Evolutionary conservation across 2,329 filamentous ascomycete genomes (phyloP), one percentile per base, ranked within the genome.

Genomic region (Davidsoniella virescens): DNA sequence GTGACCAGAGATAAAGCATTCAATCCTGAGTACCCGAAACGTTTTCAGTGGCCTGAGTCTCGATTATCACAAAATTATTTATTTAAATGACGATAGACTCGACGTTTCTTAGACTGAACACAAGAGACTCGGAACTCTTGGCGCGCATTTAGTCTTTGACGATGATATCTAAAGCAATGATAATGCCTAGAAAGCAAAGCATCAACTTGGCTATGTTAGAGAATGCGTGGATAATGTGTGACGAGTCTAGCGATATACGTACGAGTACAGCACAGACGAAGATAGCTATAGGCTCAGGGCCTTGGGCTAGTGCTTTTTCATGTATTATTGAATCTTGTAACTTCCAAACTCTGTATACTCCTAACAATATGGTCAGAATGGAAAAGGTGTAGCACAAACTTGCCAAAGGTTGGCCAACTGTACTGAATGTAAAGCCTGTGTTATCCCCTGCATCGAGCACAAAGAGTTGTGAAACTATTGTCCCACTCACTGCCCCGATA

Each of bases 381-480:
- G 69, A 66, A 29, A 64, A 63, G 2, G 55, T 56, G 46, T 67
- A 67, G 49, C 68, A 69, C 5, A 65, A 59, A 9, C 59, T 62
- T 3, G 68, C 62, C 4, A 87, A 62, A 0, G 82, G 79, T 50
- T 73, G 72, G 2, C 79, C 80, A 2, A 83, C 64, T 9, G 70
- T 62, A 53, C 69, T 75, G 59, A 77, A 85, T 1, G 76, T 76
- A 52, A 83, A 72, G 3, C 56, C 54, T 4, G 55, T 51, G 9
- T 65, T 59, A 23, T 49, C 29, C 8, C 9, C 33, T n/a, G 44
- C 20, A 23, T 67, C 60, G 26, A 76, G 68, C 17, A 72, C 69
- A 57, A 84, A 84, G 6, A 87, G 70, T 59, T 87, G 82, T 0
- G 80, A 76, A 25, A 82, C 71, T 2, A 76, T 57, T 2, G 82